A percentile compares a stretch with the other conserved stretches of the same genome.
These are phyloP conservation scores for Cicer chorassanicum DNA, from an alignment of 306 rosid species.

Conservation along the genomic window DNA sequence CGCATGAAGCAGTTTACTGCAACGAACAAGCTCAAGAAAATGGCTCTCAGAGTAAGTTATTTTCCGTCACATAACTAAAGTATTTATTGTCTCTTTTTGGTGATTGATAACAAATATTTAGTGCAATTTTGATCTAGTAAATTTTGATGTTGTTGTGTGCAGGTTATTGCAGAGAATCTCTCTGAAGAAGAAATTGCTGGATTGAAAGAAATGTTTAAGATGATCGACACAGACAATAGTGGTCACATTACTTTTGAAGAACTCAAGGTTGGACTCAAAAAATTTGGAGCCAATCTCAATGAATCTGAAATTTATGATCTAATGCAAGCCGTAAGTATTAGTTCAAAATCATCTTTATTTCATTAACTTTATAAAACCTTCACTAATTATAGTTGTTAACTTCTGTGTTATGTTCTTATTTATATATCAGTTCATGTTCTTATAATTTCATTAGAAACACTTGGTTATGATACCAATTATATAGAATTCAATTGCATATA, in stretches of 20 bases:
- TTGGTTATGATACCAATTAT: no score
- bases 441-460: no score
- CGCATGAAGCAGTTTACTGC: constrained; percentile 88
- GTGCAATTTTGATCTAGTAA: constrained; percentile 18
- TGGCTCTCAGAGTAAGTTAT: constrained; percentile 87
- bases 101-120: neutral
- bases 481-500: no score
- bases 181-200: constrained; percentile 92
- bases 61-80: neutral
- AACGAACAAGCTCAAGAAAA: constrained; percentile 87
- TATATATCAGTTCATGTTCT: no score
- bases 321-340: constrained; percentile 77
- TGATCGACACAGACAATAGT: constrained; percentile 78
- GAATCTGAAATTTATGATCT: constrained; percentile 82
- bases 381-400: no score
- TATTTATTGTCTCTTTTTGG: neutral
- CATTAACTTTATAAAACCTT: constrained; percentile 5
- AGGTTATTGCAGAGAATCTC: constrained; percentile 88
- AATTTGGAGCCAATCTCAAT: constrained; percentile 74
- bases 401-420: no score
- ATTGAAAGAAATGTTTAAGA: constrained; percentile 81
- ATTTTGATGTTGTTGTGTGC: constrained; percentile 34
- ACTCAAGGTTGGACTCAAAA: constrained; percentile 76
- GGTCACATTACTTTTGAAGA: constrained; percentile 91
- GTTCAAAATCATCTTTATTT: constrained; percentile 11